Evolutionary conservation across 108 stramenopile species (phyloP).

Genomic region (Craspedostauros australis): DNA sequence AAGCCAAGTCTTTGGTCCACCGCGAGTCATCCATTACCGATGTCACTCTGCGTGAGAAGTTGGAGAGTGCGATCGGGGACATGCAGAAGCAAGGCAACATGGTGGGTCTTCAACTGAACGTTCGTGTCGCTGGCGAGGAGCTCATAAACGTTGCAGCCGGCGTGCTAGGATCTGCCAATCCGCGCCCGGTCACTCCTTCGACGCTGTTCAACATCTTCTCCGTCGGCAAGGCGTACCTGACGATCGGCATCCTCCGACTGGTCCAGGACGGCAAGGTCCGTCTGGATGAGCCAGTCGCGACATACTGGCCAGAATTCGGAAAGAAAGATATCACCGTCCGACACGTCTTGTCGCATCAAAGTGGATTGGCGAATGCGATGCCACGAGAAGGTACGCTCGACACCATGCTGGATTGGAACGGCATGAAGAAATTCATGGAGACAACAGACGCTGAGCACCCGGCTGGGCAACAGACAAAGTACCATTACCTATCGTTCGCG

Average conservation of each 20-base stretch:
- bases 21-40: too few relatives aligned
- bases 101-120: constrained; percentile 10
- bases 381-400: constrained; percentile 4
- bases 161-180: constrained; percentile 5
- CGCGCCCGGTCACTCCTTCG: constrained; percentile 8
- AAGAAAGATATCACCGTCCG: constrained; percentile 3
- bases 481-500: constrained; percentile 8
- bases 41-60: too few relatives aligned
- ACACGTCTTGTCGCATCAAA: constrained; percentile 10
- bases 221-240: constrained; percentile 7
- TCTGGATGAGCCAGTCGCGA: constrained; percentile 11
- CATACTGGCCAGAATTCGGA: constrained; percentile 9
- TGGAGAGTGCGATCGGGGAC: too few relatives aligned
- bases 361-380: constrained; percentile 6
- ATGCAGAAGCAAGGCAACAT: not conserved
- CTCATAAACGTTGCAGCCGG: constrained; percentile 5
- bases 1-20: constrained; percentile 8
- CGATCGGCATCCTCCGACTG: constrained; percentile 6
- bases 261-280: constrained; percentile 2
- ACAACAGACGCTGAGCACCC: not conserved
- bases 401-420: constrained; percentile 1
- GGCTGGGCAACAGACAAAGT: constrained; percentile 6
- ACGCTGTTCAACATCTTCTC: constrained; percentile 12
- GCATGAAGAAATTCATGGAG: constrained; percentile 7
- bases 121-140: not conserved